A percentile compares a stretch with the other conserved stretches of the same genome.
These are phyloP conservation scores for Quercus alba DNA, from an alignment of 306 rosid species.

Conservation along the genomic window DNA sequence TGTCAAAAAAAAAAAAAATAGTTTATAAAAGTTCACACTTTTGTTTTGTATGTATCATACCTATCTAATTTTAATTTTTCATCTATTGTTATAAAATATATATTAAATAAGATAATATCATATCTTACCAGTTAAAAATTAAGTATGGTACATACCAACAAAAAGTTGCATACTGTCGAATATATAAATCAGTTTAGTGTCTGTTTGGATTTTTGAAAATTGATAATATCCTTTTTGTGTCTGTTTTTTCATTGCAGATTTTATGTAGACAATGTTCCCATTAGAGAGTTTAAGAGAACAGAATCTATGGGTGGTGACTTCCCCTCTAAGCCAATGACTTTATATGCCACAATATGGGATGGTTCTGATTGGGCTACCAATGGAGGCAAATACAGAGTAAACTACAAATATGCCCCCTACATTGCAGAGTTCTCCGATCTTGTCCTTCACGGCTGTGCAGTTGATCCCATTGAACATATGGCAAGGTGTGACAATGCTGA, in stretches of 20 bases:
- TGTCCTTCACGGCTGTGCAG: conserved; percentile 84
- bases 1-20: neutral
- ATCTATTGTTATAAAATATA: too few relatives aligned
- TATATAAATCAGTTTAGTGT: neutral
- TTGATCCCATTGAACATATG: conserved; percentile 66
- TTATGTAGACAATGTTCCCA: conserved; percentile 80
- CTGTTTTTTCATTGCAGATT: conserved; percentile 51
- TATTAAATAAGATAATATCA: too few relatives aligned
- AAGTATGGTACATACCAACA: too few relatives aligned
- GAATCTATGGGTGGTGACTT: conserved; percentile 85
- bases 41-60: too few relatives aligned
- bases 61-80: too few relatives aligned
- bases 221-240: conserved; percentile 1
- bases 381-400: conserved; percentile 89
- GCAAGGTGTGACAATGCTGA: conserved; percentile 48
- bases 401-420: conserved; percentile 88
- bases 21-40: neutral
- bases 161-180: too few relatives aligned
- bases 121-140: too few relatives aligned
- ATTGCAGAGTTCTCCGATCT: conserved; percentile 69
- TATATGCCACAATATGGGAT: conserved; percentile 97
- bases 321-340: conserved; percentile 91
- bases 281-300: conserved; percentile 74
- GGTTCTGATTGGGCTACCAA: conserved; percentile 96
- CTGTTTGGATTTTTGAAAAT: neutral